Evolutionary conservation across 192 early-diverging fungal species (phyloP).

Genomic region (Backusella psychrophila): DNA sequence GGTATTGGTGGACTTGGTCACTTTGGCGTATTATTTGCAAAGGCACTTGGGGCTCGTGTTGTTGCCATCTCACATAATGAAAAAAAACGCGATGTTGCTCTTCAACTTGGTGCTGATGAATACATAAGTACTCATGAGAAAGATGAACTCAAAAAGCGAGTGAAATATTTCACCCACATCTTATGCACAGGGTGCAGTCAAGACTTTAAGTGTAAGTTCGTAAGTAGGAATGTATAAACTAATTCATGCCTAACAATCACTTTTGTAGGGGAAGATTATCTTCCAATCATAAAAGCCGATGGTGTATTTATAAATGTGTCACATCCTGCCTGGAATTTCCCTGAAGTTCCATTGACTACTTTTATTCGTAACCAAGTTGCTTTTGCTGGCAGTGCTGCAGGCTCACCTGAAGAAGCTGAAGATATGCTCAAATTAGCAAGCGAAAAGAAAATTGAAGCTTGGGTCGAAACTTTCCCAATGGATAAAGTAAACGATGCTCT

Average conservation of each 20-base stretch:
- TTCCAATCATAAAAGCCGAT: background rate
- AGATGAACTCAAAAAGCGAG: constrained; percentile 5
- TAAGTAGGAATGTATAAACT: too few species aligned
- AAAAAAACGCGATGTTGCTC: constrained; percentile 57
- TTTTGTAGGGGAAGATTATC: background rate
- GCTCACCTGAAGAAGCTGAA: constrained; percentile 41
- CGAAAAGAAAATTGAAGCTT: constrained; percentile 51
- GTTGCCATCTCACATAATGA: constrained; percentile 52
- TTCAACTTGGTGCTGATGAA: constrained; percentile 53
- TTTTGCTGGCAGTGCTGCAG: background rate
- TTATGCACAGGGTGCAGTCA: constrained; percentile 5
- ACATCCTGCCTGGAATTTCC: background rate
- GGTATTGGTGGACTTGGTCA: constrained; percentile 57
- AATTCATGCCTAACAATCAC: background rate
- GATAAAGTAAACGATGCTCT: constrained; percentile 61
- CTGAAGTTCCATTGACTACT: background rate
- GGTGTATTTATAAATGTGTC: background rate
- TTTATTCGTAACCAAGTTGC: background rate
- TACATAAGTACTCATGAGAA: constrained; percentile 14
- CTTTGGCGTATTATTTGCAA: constrained; percentile 52
- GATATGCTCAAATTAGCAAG: constrained; percentile 63
- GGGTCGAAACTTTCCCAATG: constrained; percentile 58
- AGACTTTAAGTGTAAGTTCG: constrained; percentile 4
- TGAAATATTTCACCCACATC: constrained; percentile 22
- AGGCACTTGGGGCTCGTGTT: constrained; percentile 46